These are phyloP conservation scores for Elongisporangium undulatum DNA, from an alignment of 352 stramenopile genomes.

Conservation along the genomic window DNA sequence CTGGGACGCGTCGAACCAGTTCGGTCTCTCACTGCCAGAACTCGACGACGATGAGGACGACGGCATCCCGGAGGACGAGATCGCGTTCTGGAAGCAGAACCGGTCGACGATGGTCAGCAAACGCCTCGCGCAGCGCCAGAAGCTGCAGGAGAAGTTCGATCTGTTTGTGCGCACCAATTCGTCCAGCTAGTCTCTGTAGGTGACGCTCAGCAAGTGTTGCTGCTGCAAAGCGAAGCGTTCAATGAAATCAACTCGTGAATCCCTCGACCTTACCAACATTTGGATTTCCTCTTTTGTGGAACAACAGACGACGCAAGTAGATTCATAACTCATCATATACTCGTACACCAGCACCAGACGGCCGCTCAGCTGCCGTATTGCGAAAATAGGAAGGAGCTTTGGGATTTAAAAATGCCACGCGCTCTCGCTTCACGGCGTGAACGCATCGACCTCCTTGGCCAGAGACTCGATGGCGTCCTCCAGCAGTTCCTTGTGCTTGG, in stretches of 20 bases:
- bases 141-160: constrained; percentile 84
- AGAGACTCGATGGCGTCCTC: constrained; percentile 57
- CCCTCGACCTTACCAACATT: neutral
- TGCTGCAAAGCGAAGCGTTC: neutral
- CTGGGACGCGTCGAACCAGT: constrained; percentile 64
- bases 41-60: constrained; percentile 73
- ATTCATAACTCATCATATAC: neutral
- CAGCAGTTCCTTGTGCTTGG: constrained; percentile 59
- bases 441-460: constrained; percentile 43
- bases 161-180: constrained; percentile 76
- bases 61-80: constrained; percentile 81
- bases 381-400: constrained; percentile 3
- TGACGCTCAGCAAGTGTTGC: neutral
- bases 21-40: constrained; percentile 54
- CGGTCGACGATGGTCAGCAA: constrained; percentile 65
- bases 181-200: constrained; percentile 1
- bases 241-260: neutral
- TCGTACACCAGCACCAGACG: neutral
- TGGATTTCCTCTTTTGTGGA: neutral
- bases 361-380: neutral
- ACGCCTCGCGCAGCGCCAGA: constrained; percentile 74
- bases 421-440: constrained; percentile 36
- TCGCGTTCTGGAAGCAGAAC: constrained; percentile 86
- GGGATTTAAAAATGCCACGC: constrained; percentile 6
- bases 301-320: neutral